Evolutionary conservation across 768 basidiomycete genomes (phyloP).

Genomic region (Strobilomyces confusus): DNA sequence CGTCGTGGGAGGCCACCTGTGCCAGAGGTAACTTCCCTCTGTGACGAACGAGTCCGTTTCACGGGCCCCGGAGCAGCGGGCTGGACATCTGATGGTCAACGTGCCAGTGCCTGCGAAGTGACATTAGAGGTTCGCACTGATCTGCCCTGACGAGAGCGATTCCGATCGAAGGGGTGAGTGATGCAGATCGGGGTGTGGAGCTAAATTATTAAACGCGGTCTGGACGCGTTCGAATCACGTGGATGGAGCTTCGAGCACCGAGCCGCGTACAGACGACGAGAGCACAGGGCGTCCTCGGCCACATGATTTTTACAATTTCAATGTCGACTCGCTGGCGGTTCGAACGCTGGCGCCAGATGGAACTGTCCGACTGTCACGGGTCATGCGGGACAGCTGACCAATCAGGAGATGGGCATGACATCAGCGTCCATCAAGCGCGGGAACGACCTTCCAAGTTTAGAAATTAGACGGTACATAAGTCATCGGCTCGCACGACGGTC

Average conservation of each 20-base stretch:
- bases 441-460: slow-evolving; percentile 8
- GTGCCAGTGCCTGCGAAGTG: neutral
- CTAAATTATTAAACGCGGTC: neutral
- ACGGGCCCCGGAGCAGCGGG: neutral
- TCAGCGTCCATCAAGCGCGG: neutral
- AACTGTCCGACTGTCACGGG: too few species aligned
- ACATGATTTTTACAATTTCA: slow-evolving; percentile 19
- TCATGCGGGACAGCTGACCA: neutral
- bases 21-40: neutral
- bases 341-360: too few species aligned
- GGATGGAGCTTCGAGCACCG: slow-evolving; percentile 51
- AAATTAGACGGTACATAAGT: slow-evolving; percentile 12
- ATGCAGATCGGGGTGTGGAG: neutral
- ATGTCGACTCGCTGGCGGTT: too few species aligned
- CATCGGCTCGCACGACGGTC: neutral
- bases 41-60: neutral
- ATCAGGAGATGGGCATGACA: neutral
- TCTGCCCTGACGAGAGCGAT: slow-evolving; percentile 46
- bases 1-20: too few species aligned
- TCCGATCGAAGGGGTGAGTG: slow-evolving; percentile 56
- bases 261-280: too few species aligned
- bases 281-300: too few species aligned
- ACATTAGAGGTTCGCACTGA: neutral
- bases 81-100: neutral
- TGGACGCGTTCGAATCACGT: slow-evolving; percentile 40